Conservation (phyloP, 345 rosid species). For the Bruguiera sexangula region DNA sequence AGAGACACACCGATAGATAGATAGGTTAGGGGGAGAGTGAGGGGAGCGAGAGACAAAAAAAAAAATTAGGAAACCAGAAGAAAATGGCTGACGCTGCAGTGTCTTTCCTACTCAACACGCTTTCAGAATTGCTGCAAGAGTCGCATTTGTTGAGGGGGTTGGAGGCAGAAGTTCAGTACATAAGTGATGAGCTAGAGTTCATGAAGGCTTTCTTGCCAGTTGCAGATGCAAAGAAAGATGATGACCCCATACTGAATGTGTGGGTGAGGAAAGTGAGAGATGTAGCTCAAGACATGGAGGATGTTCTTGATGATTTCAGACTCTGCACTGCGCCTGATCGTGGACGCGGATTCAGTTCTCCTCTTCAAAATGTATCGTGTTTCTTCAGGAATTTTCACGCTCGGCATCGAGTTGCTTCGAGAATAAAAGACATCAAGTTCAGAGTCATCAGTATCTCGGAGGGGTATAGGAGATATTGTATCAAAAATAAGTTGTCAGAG, state of each 20-base stretch:
- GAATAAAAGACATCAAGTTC: conserved; percentile 17
- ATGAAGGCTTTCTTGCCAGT: conserved; percentile 29
- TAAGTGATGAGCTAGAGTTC: conserved; percentile 25
- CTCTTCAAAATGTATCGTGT: neutral
- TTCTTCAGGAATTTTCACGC: conserved; percentile 11
- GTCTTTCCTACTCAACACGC: conserved; percentile 22
- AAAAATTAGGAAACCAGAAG: too few species aligned
- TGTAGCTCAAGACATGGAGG: conserved; percentile 23
- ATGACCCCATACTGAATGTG: conserved; percentile 12
- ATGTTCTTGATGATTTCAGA: conserved; percentile 33
- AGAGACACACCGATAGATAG: too few species aligned
- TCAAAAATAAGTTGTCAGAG: conserved; percentile 8
- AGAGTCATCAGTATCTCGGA: conserved; percentile 17
- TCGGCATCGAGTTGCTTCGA: conserved; percentile 10
- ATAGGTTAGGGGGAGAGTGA: too few species aligned
- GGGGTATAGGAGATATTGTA: conserved; percentile 15
- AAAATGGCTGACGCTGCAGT: conserved; percentile 34
- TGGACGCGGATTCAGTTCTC: conserved; percentile 12
- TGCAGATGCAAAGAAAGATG: conserved; percentile 23
- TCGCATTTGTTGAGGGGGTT: conserved; percentile 16
- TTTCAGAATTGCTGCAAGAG: conserved; percentile 21
- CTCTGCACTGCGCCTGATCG: conserved; percentile 5
- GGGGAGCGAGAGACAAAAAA: too few species aligned
- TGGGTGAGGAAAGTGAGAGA: conserved; percentile 30
- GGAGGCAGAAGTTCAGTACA: conserved; percentile 17